Evolutionary conservation across 2,329 filamentous ascomycete genomes (phyloP).

Genomic region (Ophiostoma australiae): DNA sequence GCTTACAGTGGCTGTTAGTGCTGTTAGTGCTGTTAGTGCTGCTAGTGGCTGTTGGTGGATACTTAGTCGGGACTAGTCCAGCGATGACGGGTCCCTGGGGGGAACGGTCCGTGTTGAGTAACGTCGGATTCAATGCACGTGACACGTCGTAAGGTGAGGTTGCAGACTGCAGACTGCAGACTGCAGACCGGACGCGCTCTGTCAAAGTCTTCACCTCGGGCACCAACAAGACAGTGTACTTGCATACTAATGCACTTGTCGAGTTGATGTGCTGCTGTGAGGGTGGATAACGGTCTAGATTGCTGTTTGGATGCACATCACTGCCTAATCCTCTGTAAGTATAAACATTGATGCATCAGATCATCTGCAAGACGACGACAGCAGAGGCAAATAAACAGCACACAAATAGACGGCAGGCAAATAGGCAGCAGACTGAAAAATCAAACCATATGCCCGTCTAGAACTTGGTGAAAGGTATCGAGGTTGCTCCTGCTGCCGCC

Average conservation of each 20-base stretch:
- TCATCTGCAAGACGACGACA: neutral
- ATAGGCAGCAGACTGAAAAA: neutral
- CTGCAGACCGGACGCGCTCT: neutral
- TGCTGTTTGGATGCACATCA: neutral
- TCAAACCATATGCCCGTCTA: conserved; percentile 38
- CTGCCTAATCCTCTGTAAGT: neutral
- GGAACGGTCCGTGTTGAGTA: neutral
- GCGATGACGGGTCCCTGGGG: neutral
- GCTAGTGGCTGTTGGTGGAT: neutral
- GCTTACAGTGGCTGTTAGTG: neutral
- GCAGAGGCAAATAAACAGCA: neutral
- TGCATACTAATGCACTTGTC: neutral
- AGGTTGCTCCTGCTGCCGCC: conserved; percentile 43
- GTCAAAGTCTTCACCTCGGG: neutral
- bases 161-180: too few species aligned
- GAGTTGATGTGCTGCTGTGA: neutral
- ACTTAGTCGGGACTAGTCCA: neutral
- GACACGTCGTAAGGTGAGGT: neutral
- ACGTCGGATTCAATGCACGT: neutral
- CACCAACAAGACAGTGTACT: neutral
- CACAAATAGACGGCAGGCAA: neutral
- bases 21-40: too few species aligned
- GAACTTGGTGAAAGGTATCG: conserved; percentile 43
- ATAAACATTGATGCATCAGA: neutral
- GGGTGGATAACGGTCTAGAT: neutral